These are phyloP conservation scores for Erodium maritimum DNA, from an alignment of 345 rosid species.

Conservation along the genomic window DNA sequence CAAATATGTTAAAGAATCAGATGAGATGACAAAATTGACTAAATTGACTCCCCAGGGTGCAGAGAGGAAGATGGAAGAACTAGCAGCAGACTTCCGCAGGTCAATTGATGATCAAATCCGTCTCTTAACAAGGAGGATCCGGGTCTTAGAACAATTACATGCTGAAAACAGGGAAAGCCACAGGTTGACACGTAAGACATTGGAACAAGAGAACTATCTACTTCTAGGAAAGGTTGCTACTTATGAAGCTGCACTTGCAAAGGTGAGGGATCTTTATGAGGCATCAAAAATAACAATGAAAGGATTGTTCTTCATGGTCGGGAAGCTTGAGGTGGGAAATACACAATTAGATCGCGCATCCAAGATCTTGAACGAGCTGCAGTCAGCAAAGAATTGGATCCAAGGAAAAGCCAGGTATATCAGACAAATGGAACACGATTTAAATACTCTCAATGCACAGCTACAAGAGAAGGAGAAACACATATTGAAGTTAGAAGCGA, in stretches of 20 bases:
- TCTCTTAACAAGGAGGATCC: constrained; percentile 45
- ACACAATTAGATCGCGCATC: constrained; percentile 25
- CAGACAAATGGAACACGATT: constrained; percentile 14
- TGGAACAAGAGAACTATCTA: constrained; percentile 22
- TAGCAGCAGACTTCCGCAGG: constrained; percentile 48
- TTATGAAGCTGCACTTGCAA: constrained; percentile 24
- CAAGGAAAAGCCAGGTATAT: constrained; percentile 21
- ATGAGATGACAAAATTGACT: neutral
- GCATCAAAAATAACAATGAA: constrained; percentile 16
- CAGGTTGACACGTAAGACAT: constrained; percentile 20
- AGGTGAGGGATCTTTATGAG: constrained; percentile 19
- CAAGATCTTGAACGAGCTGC: constrained; percentile 31
- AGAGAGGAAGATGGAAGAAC: constrained; percentile 58
- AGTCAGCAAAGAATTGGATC: constrained; percentile 25
- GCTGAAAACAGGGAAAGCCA: constrained; percentile 41
- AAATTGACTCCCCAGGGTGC: constrained; percentile 11
- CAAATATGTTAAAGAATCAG: neutral
- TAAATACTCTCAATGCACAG: constrained; percentile 21
- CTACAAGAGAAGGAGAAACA: constrained; percentile 29
- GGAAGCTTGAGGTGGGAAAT: constrained; percentile 24
- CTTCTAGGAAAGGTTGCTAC: constrained; percentile 14
- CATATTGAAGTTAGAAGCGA: constrained; percentile 27
- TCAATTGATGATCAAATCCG: constrained; percentile 56
- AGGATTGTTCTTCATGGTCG: constrained; percentile 20
- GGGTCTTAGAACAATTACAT: constrained; percentile 63